Base-by-base conservation (phyloP, 495 filamentous ascomycete species). In the Sphaerosporella brunnea region DNA sequence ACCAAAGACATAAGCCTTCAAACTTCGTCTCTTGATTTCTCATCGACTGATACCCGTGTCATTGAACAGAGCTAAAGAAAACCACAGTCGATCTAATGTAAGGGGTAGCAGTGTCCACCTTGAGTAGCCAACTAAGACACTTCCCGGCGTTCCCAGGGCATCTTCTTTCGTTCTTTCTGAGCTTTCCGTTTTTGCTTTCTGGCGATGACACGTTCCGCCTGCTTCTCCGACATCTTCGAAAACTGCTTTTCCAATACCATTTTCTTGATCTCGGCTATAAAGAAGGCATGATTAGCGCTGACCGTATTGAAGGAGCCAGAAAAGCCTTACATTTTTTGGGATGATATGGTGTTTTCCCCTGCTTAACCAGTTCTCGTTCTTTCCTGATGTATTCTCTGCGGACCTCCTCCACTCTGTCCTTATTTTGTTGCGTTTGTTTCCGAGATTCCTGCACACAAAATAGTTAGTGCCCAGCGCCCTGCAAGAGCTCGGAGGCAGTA, bases 341-440 rank as follows among this genome's bases (percentile, higher is more conserved):
- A 61, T 80, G 94, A 60, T 86, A 97, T 4, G 88, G 87, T 69
- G 77, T 78, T 75, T 96, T 94, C 19, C 90, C 90, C 65, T 85
- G 73, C 55, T 69, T 72, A 23, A 96, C 74, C 46, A 80, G 63
- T 63, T 85, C 79, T 64, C 82, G 82, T 73, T 97, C 90, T 56
- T 77, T 68, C 65, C 72, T 76, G 53, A 79, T 74, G 63, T 93
- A 85, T 62, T 79, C 73, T 23, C 71, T 67, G 26, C 83, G 45
- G 8, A 95, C 62, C 51, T 74, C 69, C 49, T 69, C 63, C 63
- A 79, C 73, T 18, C 75, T 69, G 41, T 83, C 79, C 58, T 79
- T 80, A 39, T 71, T 65, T 48, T 73, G 65, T 51, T 80, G 71
- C 16, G 82, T 68, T 57, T 80, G 78, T 63, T 80, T 71, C 53